Evolutionary conservation across 2,329 filamentous ascomycete species (phyloP), one percentile per base, ranked within the genome.

Genomic region (Aureobasidium sp.): DNA sequence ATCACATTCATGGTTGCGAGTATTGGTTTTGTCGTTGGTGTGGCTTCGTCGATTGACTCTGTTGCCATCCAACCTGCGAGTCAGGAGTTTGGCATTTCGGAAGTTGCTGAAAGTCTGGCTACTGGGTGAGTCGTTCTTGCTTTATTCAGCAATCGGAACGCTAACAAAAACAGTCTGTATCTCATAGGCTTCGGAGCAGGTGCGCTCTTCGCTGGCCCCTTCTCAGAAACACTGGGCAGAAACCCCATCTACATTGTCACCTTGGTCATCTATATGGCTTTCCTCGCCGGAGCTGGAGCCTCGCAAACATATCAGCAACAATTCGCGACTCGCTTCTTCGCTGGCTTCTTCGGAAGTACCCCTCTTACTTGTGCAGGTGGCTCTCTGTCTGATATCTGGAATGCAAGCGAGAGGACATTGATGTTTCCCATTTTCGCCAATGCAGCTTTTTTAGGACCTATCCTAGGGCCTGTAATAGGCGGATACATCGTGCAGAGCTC

Each of bases 11-110:
- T 71, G 45, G 69, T 76, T 8, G 69, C 72, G 1, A 60, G 64
- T 3, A 80, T 85, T 33, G 81, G 75, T 0, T 77, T 80, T 31
- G 75, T 81, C 0, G 80, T 83, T 0, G 77, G 77, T 3, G 73
- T 78, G 1, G 81, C 81, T 0, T 81, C 78, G 4, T 78, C 80
- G 0, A 82, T 85, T 44, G 81, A 84, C 60, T 78, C 79, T 0
- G 75, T 75, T 0, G 78, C 79, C 0, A 64, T 81, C 0, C 72
- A 73, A 0, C 75, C 80, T 63, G 80, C 78, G 0, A 73, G 76
- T 0, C 65, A 65, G 22, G 76, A 77, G 0, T 79, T 82, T 48
- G 73, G 75, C 0, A 81, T 83, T 0, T 77, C 76, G 29, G 72
- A 81, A 42, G 77, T 82, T 4, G 77, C 77, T 0, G 82, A 78